These are phyloP conservation scores for Galerina marginata DNA, from an alignment of 768 basidiomycete species.

Conservation along the genomic window DNA sequence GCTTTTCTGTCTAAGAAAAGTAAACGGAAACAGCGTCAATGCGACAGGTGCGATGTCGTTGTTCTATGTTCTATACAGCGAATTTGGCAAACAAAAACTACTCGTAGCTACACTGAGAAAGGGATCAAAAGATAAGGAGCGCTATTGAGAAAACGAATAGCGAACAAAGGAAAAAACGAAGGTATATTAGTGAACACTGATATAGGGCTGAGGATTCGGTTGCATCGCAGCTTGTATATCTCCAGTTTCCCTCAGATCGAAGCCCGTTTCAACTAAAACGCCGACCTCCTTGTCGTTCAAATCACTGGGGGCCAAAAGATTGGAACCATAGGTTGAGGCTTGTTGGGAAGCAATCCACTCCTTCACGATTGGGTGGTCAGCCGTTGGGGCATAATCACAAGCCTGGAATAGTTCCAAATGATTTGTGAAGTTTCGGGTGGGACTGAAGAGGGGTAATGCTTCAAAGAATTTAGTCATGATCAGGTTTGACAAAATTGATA, in stretches of 20 bases:
- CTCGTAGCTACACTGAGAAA: too few relatives aligned
- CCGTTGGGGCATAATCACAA: slow-evolving; percentile 44
- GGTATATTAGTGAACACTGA: not conserved
- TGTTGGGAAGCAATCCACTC: slow-evolving; percentile 37
- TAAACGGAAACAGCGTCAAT: too few relatives aligned
- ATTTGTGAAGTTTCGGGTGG: slow-evolving; percentile 49
- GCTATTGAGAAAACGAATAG: too few relatives aligned
- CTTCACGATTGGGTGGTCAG: slow-evolving; percentile 43
- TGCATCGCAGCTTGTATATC: slow-evolving; percentile 28
- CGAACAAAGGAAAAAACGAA: too few relatives aligned
- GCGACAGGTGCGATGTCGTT: too few relatives aligned
- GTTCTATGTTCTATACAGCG: too few relatives aligned
- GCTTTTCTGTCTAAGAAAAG: too few relatives aligned
- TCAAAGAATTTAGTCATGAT: not conserved
- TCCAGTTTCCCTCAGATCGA: slow-evolving; percentile 31
- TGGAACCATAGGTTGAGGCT: not conserved
- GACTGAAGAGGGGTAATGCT: slow-evolving; percentile 62
- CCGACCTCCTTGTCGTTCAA: not conserved
- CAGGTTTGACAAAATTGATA: not conserved
- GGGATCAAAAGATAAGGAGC: too few relatives aligned
- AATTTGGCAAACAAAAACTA: too few relatives aligned
- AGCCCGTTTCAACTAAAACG: slow-evolving; percentile 26
- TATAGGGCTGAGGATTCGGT: not conserved
- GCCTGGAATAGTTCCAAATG: slow-evolving; percentile 53
- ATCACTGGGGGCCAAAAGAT: not conserved